Base-by-base conservation (phyloP, 495 filamentous ascomycete genomes). In the Acidomyces sp. region DNA sequence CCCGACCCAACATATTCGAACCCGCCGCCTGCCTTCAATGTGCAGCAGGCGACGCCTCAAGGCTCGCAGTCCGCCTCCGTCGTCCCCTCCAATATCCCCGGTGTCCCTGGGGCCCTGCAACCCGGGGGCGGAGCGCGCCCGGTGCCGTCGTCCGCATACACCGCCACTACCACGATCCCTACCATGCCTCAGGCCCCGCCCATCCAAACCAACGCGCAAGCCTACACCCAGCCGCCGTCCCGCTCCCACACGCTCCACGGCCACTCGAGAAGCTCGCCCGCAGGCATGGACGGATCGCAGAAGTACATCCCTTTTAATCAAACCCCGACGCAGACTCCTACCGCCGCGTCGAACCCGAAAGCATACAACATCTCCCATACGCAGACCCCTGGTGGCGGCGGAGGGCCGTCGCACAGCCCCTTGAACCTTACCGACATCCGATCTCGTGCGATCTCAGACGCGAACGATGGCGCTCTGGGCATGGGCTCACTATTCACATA, bases 351-450 rank as follows among this genome's bases (percentile, higher is more conserved):
- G 13, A 48, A 52, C 30, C 53, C 40, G 13, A 48, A 52, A 44
- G 48, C 48, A 6, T 52, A 46, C 32, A 53, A 48, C 16, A 32
- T 55, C 40, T 55, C 32, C 17, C 43, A 42, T 17, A 56, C 60
- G 10, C 73, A 82, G n/a, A 79, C 72, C 28, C 71, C 75, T 5
- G 76, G 79, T 50, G 80, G 82, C 27, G 76, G 79, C 49, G 80
- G 82, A 27, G 76, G 76, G 19, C 67, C 82, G 28, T 78, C 77
- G 27, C 83, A 88, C 55, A 92, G 85, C 4, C 86, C 86, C 3
- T 69, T 95, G 16, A 87, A 83, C 4, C 69, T 95, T n/a, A 78
- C 82, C 29, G 85, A 95, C 57, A 93, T 95, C 55, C 70, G 87
- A 31, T 80, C 83, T 2, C 66, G 82, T 16, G 78, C 75, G 25